Evolutionary conservation across 768 basidiomycete species (phyloP).

Genomic region (Grammothele lineata): DNA sequence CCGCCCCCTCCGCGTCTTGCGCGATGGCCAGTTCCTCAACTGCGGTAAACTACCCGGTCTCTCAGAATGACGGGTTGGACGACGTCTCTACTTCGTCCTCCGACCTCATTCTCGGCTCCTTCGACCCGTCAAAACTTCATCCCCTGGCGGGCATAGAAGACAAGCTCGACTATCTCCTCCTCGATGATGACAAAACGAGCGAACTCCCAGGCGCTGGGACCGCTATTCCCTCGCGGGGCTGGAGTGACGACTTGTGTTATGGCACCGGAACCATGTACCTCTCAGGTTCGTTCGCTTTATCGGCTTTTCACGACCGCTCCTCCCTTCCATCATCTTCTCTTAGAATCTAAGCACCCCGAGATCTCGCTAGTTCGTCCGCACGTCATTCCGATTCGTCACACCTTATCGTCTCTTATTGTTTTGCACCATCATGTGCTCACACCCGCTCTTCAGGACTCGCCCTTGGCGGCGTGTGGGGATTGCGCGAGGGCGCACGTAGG

Average conservation of each 20-base stretch:
- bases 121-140: constrained; percentile 90
- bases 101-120: constrained; percentile 81
- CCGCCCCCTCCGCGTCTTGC: not conserved
- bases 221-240: constrained; percentile 92
- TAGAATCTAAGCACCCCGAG: constrained; percentile 10
- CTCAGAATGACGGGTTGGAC: constrained; percentile 1
- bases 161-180: constrained; percentile 90
- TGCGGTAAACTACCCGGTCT: not conserved
- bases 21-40: constrained; percentile 11
- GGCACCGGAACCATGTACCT: constrained; percentile 99
- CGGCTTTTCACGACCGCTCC: constrained; percentile 19
- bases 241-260: constrained; percentile 99
- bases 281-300: constrained; percentile 77
- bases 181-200: constrained; percentile 95
- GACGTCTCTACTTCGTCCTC: constrained; percentile 28
- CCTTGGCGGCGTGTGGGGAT: constrained; percentile 92
- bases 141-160: constrained; percentile 90
- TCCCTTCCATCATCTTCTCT: constrained; percentile 19
- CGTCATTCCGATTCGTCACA: constrained; percentile 39
- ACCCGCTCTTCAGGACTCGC: constrained; percentile 75
- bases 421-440: constrained; percentile 74
- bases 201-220: constrained; percentile 86
- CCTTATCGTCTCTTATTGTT: constrained; percentile 84
- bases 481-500: constrained; percentile 88
- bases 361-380: constrained; percentile 15